Evolutionary conservation across 1,139 yeast species (phyloP), one percentile per base, ranked within the genome.

Genomic region (Yamadazyma songkhlaensis): DNA sequence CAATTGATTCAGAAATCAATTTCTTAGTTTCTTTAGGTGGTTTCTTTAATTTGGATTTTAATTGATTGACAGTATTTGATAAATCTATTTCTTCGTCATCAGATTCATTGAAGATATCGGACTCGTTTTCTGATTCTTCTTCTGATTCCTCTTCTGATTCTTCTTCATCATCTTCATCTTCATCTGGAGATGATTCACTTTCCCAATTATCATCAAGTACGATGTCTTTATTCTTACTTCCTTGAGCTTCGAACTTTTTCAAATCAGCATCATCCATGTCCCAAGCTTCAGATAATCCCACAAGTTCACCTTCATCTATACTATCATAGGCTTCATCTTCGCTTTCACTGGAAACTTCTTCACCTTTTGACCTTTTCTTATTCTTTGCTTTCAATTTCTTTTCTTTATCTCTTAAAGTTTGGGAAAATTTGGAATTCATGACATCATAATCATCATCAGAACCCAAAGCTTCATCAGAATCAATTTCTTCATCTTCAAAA

Each of bases 271-370:
- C 89, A 55, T 86, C 95, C 65, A 80, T 59, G 57, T 85, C 97
- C 96, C 96, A 89, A 5, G 87, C 90, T 49, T 83, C 89, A 6
- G 95, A 84, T 34, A 89, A 67, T 0, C 95, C 77, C 38, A 85
- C 76, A 42, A 89, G 68, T 49, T 87, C 85, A 26, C 64, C 66
- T 55, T 87, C 96, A 51, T 89, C 96, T 34, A 77, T 59, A 51
- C 82, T 76, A 33, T 62, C 65, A 46, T 77, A 81, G 13, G 67
- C 73, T 31, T 63, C 71, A 9, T 61, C 65, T 3, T 56, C 65
- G 12, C 25, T 54, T 62, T 51, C 60, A 30, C 28, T 46, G 34
- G 30, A 39, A 10, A 40, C 39, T 4, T 47, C 50, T 24, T 50
- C 54, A 9, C 50, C 54, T 25, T 38, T 41, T 26, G 45, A 50